Evolutionary conservation across 164 flowering plant species (phyloP).

Genomic region (Macadamia integrifolia): DNA sequence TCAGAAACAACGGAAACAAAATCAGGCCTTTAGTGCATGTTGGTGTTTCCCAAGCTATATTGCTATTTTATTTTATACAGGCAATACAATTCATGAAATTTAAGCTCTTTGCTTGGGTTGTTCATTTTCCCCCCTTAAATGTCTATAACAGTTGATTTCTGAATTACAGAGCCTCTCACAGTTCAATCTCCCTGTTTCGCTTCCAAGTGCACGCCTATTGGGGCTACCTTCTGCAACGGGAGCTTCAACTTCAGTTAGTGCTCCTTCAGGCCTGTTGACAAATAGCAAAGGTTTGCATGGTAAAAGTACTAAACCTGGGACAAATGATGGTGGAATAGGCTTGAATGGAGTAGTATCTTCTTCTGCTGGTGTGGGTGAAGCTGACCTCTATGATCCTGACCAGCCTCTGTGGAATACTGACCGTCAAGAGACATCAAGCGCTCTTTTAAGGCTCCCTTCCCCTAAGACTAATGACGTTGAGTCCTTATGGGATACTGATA

Average conservation of each 20-base stretch:
- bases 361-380: constrained; percentile 39
- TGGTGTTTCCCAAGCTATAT: not conserved
- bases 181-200: constrained; percentile 89
- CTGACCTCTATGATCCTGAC: constrained; percentile 96
- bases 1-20: too few species aligned
- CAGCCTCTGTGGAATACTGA: constrained; percentile 83
- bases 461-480: constrained; percentile 42
- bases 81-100: not conserved
- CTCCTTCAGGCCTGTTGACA: constrained; percentile 34
- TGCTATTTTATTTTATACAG: not conserved
- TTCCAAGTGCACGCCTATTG: constrained; percentile 50
- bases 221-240: constrained; percentile 53
- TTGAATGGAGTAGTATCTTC: constrained; percentile 32
- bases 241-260: constrained; percentile 38
- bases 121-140: not conserved
- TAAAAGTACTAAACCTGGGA: constrained; percentile 43
- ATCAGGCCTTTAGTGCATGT: not conserved
- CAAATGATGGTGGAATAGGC: constrained; percentile 37
- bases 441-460: constrained; percentile 38
- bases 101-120: not conserved
- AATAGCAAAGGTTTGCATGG: constrained; percentile 34
- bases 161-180: constrained; percentile 84
- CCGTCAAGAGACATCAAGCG: constrained; percentile 46
- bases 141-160: not conserved
- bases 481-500: constrained; percentile 36